Evolutionary conservation across 306 rosid species (phyloP), one percentile per base, ranked within the genome.

Genomic region (Luffa acutangula): DNA sequence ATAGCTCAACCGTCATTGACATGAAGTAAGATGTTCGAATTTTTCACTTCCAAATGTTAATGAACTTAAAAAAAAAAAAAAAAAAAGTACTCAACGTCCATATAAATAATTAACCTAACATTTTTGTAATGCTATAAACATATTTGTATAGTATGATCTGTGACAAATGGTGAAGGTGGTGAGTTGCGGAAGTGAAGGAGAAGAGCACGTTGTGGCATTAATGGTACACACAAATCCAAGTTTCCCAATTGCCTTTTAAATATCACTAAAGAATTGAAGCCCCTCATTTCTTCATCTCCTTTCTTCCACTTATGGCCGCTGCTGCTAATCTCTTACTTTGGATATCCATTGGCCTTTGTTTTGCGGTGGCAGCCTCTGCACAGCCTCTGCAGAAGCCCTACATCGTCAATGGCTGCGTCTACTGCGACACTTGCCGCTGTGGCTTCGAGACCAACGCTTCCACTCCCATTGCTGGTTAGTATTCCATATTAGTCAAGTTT

Each of bases 351-450:
- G n/a, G 39, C 51, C 11, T 71, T 21, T 46, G 57, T 31, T 43
- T 87, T 11, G 83, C 81, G 20, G 83, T 82, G 17, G 75, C 84
- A 20, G 81, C 75, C 36, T 25, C 62, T 14, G 71, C 82, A 0
- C 49, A 21, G 43, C 62, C 42, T 31, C 17, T 15, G 37, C 86
- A 80, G 64, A 71, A 75, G 20, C 81, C 85, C 33, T 88, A 82
- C 83, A 46, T 7, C 33, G 34, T 88, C 54, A 45, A 59, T 14
- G 98, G 97, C 52, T 69, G 25, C 4, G 88, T 89, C 86, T 93
- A 93, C 77, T 93, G 97, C 11, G 97, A 93, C 81, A 93, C 91
- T 5, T 93, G 97, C 80, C 94, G 85, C 8, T 89, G 89, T 5
- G 98, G 98, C 9, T 91, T 91, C 52, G 98, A 93, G 86, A 91